Base-by-base conservation (phyloP, 1,284 basidiomycete genomes). In the Wolfiporia cocos region DNA sequence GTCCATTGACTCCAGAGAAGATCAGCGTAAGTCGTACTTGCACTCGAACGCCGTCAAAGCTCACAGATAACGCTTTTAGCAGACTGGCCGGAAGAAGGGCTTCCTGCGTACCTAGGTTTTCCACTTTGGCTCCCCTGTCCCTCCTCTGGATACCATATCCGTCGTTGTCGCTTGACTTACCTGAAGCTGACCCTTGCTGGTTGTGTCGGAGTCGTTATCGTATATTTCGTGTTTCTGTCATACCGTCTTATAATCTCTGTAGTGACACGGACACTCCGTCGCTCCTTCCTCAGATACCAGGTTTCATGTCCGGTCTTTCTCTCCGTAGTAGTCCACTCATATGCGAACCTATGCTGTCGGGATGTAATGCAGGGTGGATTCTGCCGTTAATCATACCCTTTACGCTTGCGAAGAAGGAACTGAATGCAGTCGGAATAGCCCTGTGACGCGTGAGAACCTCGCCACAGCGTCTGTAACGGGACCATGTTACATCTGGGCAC, bases 1-100 rank as follows among this genome's bases (percentile, higher is more conserved):
- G 93, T 56, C 92, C 93, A 48, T 71, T 95, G 62, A 98, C 94
- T 36, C 95, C 94, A 26, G 94, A 97, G 70, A 95, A 95, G 78
- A 68, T 72, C 49, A 74, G 74, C 55, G 85, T 87, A 56, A 64
- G 80, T 69, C 41, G 31, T 30, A 44, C 17, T 26, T 48, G 4
- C 30, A 26, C 9, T 34, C 21, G 1, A 12, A 6, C 12, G 5
- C 24, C 26, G 33, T 32, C 32, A n/a, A n/a, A n/a, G n/a, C n/a
- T n/a, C n/a, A n/a, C n/a, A n/a, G n/a, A n/a, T n/a, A n/a, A n/a
- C n/a, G n/a, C 17, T 20, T 44, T 51, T 41, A 37, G 33, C 59
- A 76, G 72, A 74, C 79, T 56, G 73, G 73, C 52, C 78, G 77
- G 66, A 86, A 81, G 74, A 86, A 83, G 64, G 77, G 83, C 44